phyloP scores from a whole-genome alignment of 2,329 filamentous ascomycete species.

The Aspergillus sp. region DNA sequence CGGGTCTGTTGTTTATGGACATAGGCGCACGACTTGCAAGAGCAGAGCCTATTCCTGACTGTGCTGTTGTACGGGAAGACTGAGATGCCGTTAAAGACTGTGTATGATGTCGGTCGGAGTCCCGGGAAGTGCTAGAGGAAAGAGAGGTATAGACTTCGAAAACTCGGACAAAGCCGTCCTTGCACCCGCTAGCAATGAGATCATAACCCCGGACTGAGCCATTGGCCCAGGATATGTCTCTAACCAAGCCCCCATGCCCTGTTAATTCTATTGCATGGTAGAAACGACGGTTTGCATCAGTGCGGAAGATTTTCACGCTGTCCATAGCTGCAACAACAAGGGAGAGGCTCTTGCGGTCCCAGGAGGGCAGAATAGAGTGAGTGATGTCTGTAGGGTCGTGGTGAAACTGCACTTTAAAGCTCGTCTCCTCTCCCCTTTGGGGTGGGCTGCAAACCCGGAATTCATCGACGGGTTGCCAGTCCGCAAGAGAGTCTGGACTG shows the following conservation, averaged over 20 bases:
- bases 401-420: constrained; percentile 84
- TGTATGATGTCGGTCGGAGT: constrained; percentile 25
- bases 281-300: constrained; percentile 71
- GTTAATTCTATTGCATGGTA: constrained; percentile 77
- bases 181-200: constrained; percentile 85
- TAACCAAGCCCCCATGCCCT: constrained; percentile 73
- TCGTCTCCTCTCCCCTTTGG: constrained; percentile 77
- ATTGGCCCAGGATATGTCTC: constrained; percentile 89
- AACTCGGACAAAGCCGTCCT: constrained; percentile 87
- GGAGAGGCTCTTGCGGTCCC: constrained; percentile 74
- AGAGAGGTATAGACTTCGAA: constrained; percentile 61
- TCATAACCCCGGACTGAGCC: constrained; percentile 90
- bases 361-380: constrained; percentile 77
- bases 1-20: constrained; percentile 32
- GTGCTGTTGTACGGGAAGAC: constrained; percentile 32
- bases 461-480: constrained; percentile 74
- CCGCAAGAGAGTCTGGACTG: constrained; percentile 74
- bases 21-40: constrained; percentile 37
- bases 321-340: constrained; percentile 86
- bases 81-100: constrained; percentile 28
- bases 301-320: constrained; percentile 78
- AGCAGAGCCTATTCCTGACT: constrained; percentile 44
- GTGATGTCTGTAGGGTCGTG: constrained; percentile 72
- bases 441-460: constrained; percentile 72
- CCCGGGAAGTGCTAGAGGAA: constrained; percentile 27